Evolutionary conservation across 176 grass and related monocot genomes (phyloP).

Genomic region (Elymus sibiricus): DNA sequence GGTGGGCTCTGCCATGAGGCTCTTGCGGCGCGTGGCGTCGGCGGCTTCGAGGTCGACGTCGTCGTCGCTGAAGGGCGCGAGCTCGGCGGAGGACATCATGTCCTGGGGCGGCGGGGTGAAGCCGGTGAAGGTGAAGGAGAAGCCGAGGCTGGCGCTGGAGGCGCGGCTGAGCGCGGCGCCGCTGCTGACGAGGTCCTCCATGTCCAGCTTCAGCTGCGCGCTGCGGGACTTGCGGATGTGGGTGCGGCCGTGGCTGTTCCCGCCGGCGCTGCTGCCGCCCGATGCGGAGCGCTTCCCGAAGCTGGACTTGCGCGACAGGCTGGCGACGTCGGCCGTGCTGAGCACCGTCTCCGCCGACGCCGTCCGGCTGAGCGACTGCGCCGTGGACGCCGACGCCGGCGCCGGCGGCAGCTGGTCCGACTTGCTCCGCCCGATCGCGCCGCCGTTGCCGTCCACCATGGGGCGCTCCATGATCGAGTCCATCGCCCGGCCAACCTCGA

Average conservation of each 20-base stretch:
- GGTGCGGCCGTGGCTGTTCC: constrained; percentile 16
- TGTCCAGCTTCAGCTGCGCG: constrained; percentile 74
- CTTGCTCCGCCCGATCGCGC: constrained; percentile 42
- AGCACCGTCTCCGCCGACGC: constrained; percentile 63
- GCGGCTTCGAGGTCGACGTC: constrained; percentile 57
- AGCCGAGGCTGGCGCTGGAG: constrained; percentile 94
- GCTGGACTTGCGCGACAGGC: constrained; percentile 57
- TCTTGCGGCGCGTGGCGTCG: constrained; percentile 43
- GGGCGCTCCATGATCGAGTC: constrained; percentile 31
- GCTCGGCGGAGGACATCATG: constrained; percentile 30
- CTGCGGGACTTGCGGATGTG: constrained; percentile 86
- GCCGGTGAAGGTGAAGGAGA: constrained; percentile 95
- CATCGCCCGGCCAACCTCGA: not conserved
- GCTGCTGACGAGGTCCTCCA: constrained; percentile 75
- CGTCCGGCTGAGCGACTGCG: constrained; percentile 63
- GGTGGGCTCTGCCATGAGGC: constrained; percentile 71
- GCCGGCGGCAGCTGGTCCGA: constrained; percentile 50
- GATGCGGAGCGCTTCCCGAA: constrained; percentile 39
- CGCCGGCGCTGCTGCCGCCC: constrained; percentile 32
- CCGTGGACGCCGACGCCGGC: not conserved
- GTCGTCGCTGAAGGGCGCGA: constrained; percentile 59
- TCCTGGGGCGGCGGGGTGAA: constrained; percentile 79
- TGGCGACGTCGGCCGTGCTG: constrained; percentile 28
- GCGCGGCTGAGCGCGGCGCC: constrained; percentile 83
- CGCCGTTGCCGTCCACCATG: not conserved